Evolutionary conservation across 2,329 filamentous ascomycete species (phyloP).

Genomic region (Aspergillus luchuensis): DNA sequence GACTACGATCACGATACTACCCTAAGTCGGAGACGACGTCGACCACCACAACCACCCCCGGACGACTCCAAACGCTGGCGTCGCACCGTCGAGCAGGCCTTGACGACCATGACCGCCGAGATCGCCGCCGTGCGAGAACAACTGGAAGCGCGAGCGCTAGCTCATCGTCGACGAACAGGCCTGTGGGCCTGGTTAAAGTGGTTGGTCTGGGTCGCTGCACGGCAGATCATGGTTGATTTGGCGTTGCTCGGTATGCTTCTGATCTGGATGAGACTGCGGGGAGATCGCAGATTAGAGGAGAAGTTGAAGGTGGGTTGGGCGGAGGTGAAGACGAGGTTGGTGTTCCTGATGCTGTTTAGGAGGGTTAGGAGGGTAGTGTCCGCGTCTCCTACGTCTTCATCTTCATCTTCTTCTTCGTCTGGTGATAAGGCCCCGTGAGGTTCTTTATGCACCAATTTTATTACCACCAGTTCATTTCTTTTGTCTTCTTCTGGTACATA

Average conservation of each 20-base stretch:
- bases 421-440: background rate
- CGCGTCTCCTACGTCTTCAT: background rate
- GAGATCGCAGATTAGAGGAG: conserved; percentile 46
- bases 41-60: conserved; percentile 9
- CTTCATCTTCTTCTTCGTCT: background rate
- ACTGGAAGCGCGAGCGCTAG: conserved; percentile 74
- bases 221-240: conserved; percentile 74
- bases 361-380: background rate
- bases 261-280: conserved; percentile 45
- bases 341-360: conserved; percentile 29
- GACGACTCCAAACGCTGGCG: conserved; percentile 66
- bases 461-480: too few relatives aligned
- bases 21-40: conserved; percentile 12
- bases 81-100: conserved; percentile 76
- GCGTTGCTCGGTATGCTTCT: conserved; percentile 50
- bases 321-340: conserved; percentile 37
- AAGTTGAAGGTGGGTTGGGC: conserved; percentile 37
- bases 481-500: too few relatives aligned
- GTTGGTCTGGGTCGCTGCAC: conserved; percentile 67
- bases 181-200: conserved; percentile 71
- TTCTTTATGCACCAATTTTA: background rate
- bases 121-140: conserved; percentile 91
- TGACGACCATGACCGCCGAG: conserved; percentile 89
- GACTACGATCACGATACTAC: conserved; percentile 15
- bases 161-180: conserved; percentile 66